Conservation (phyloP, 805 yeast species). For the Candida maltosa region DNA sequence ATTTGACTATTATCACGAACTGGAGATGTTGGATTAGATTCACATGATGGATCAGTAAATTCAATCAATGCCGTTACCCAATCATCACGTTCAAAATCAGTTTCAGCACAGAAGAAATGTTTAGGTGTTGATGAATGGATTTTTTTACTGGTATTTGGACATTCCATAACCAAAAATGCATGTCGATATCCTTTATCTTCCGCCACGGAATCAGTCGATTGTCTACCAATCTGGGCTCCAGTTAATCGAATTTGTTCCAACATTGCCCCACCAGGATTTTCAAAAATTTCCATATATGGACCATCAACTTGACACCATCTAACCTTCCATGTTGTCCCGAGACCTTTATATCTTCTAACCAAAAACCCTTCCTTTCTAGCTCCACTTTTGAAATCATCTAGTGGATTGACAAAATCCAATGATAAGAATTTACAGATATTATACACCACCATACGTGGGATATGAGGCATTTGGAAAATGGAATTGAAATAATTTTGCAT, state of each 20-base stretch:
- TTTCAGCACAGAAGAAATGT: slow-evolving; percentile 76
- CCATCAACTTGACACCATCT: slow-evolving; percentile 68
- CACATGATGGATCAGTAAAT: slow-evolving; percentile 18
- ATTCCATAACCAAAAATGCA: slow-evolving; percentile 55
- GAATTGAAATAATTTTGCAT: slow-evolving; percentile 60
- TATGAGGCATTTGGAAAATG: slow-evolving; percentile 53
- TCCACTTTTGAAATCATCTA: slow-evolving; percentile 52
- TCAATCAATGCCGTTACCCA: slow-evolving; percentile 57
- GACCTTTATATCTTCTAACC: slow-evolving; percentile 60
- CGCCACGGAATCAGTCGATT: slow-evolving; percentile 38
- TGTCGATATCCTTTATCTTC: slow-evolving; percentile 52
- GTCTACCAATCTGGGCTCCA: slow-evolving; percentile 57
- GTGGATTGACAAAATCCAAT: slow-evolving; percentile 59
- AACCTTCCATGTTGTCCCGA: slow-evolving; percentile 64
- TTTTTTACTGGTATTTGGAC: slow-evolving; percentile 32
- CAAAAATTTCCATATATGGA: slow-evolving; percentile 53
- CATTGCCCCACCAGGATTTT: slow-evolving; percentile 51
- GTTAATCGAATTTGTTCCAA: slow-evolving; percentile 50
- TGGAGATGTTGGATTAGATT: slow-evolving; percentile 7
- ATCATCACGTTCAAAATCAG: slow-evolving; percentile 67
- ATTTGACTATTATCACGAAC: too few relatives aligned
- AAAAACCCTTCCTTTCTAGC: slow-evolving; percentile 62
- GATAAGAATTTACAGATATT: slow-evolving; percentile 65
- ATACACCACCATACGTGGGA: slow-evolving; percentile 50
- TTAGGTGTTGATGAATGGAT: slow-evolving; percentile 38